Conservation (phyloP, 2,329 filamentous ascomycete species). For the Aureobasidium sp. region DNA sequence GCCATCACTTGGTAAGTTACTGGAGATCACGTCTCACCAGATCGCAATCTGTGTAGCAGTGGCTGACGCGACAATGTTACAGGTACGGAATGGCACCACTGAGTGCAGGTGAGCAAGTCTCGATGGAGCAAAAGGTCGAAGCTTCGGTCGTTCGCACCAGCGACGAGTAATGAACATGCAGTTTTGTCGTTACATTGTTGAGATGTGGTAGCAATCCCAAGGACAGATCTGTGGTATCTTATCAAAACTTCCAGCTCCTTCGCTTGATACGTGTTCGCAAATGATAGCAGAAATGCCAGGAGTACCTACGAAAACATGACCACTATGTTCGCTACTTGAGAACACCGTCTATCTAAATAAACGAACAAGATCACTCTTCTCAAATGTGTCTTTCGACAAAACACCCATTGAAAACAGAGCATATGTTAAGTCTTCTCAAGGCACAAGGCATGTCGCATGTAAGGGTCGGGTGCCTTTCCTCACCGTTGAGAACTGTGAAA, state of each 20-base stretch:
- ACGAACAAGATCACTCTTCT: not conserved
- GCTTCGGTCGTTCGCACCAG: slow-evolving; percentile 12
- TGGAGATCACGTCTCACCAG: slow-evolving; percentile 11
- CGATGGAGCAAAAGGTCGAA: slow-evolving; percentile 20
- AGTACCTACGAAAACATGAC: not conserved
- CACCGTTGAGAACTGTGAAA: not conserved
- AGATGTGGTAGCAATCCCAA: not conserved
- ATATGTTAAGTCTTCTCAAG: not conserved
- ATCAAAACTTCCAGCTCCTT: not conserved
- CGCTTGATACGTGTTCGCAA: not conserved
- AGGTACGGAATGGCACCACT: slow-evolving; percentile 31
- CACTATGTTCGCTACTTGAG: not conserved
- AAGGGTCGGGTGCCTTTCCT: not conserved
- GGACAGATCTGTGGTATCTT: not conserved
- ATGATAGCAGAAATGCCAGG: not conserved
- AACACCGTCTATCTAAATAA: not conserved
- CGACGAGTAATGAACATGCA: not conserved
- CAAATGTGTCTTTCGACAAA: not conserved
- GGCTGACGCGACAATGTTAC: slow-evolving; percentile 19
- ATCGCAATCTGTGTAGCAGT: not conserved
- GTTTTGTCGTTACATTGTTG: not conserved
- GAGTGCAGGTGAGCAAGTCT: slow-evolving; percentile 22
- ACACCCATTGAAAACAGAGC: not conserved
- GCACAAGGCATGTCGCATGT: not conserved
- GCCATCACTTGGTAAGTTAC: slow-evolving; percentile 60